Evolutionary conservation across 192 early-diverging fungal genomes (phyloP), one percentile per base, ranked within the genome.

Genomic region (Thamnidium elegans): DNA sequence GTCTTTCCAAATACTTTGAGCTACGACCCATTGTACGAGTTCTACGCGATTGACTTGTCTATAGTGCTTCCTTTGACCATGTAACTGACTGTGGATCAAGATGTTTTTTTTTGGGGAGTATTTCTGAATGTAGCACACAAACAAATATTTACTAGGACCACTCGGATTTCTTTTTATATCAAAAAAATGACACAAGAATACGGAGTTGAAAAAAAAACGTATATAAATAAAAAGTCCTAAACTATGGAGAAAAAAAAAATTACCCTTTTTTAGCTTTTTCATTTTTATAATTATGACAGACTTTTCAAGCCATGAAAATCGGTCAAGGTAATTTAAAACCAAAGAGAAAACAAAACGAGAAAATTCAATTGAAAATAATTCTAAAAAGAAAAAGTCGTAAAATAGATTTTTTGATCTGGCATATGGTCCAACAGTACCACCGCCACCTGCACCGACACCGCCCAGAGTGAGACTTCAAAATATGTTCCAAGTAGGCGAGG

Each of bases 361-460:
- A 21, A 4, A 6, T 53, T 23, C 8, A 13, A 50, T 50, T 50
- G 48, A 50, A 17, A 20, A 20, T 50, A 9, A 21, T 23, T 50
- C 4, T 21, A 17, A n/a, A n/a, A 10, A 21, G 17, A 52, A 26
- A 7, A 19, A 20, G 17, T 7, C 1, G 26, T 26, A 26, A 26
- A n/a, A 2, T 55, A 55, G 54, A 17, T 55, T 55, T 55, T 55
- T 34, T 55, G 54, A 55, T 55, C 31, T 55, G 34, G 31, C 26
- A 3, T 17, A 32, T 19, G 7, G 8, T 14, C 19, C 19, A 23
- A 26, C 50, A 23, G 26, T 52, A 20, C 15, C 50, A 52, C 20
- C 50, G 19, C 14, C 19, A 52, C 50, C 50, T 23, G 3, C 26
- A 52, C 8, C 50, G 2, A n/a, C 54, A 32, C 17, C 54, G 1